Evolutionary conservation across 177 flowering plant genomes (phyloP).

Genomic region (Vitis hybrid): DNA sequence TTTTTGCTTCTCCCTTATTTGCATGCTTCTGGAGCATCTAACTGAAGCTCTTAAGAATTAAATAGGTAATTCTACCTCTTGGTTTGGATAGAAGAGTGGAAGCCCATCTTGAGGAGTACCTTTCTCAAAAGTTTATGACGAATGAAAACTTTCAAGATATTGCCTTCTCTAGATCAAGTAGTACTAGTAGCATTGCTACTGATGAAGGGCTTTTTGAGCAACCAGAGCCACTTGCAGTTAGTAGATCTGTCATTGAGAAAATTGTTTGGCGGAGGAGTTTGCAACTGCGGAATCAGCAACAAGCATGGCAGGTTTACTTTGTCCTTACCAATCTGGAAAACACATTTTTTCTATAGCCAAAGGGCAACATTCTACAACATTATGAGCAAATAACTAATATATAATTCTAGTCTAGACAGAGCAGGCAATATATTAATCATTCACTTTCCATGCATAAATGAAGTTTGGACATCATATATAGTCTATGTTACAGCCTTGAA

Average conservation of each 20-base stretch:
- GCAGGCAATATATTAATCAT: too few species aligned
- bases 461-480: too few species aligned
- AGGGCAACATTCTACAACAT: neutral
- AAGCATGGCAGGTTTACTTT: conserved; percentile 74
- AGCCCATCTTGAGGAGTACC: conserved; percentile 47
- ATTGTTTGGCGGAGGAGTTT: conserved; percentile 50
- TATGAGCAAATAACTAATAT: neutral
- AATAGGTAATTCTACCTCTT: conserved; percentile 60
- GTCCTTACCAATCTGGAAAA: conserved; percentile 2
- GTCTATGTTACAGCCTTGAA: too few species aligned
- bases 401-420: too few species aligned
- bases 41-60: conserved; percentile 15
- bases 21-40: neutral
- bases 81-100: conserved; percentile 68
- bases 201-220: conserved; percentile 78
- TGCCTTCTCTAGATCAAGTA: conserved; percentile 50
- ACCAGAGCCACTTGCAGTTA: conserved; percentile 47
- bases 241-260: conserved; percentile 56
- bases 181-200: conserved; percentile 44
- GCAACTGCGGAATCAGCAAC: conserved; percentile 64
- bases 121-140: conserved; percentile 47
- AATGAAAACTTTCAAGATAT: conserved; percentile 26
- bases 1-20: neutral
- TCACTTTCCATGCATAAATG: neutral
- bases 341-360: neutral